A percentile compares a stretch with the other conserved stretches of the same genome.
These are phyloP conservation scores for Fusarium newnesense DNA, from an alignment of 2,329 filamentous ascomycete species.

Conservation along the genomic window DNA sequence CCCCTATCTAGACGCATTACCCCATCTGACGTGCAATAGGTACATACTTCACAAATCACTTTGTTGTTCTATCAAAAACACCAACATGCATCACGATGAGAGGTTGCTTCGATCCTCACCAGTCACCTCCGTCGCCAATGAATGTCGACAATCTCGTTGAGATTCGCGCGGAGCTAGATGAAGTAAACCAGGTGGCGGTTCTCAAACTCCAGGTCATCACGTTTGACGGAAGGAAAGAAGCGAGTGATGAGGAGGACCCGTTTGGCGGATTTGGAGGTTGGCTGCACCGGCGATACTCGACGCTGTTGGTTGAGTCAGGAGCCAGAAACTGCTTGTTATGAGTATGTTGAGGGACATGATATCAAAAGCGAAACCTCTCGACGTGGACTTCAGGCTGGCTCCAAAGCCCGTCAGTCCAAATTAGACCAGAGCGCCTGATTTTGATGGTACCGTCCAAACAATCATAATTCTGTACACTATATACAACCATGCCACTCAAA, in stretches of 20 bases:
- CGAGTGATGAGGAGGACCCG: conserved; percentile 22
- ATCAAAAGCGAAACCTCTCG: background rate
- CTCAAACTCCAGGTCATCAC: conserved; percentile 21
- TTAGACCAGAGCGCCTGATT: too few relatives aligned
- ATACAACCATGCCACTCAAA: too few relatives aligned
- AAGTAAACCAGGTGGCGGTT: background rate
- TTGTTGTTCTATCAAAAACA: conserved; percentile 22
- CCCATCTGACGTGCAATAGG: background rate
- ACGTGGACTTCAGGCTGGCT: too few relatives aligned
- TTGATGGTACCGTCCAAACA: too few relatives aligned
- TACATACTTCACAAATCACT: conserved; percentile 37
- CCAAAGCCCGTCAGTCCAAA: too few relatives aligned
- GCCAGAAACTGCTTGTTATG: conserved; percentile 15
- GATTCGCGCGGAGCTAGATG: conserved; percentile 11
- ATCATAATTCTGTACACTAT: too few relatives aligned
- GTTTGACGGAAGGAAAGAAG: conserved; percentile 25
- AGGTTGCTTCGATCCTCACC: conserved; percentile 25
- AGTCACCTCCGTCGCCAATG: background rate
- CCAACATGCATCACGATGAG: conserved; percentile 25
- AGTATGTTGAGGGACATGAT: background rate
- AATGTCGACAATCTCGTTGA: conserved; percentile 30
- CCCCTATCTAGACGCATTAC: too few relatives aligned
- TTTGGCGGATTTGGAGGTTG: conserved; percentile 32
- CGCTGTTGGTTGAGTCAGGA: conserved; percentile 36
- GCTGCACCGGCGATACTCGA: conserved; percentile 31